These are phyloP conservation scores for Moesziomyces antarcticus DNA, from an alignment of 1,284 basidiomycete species.

Conservation along the genomic window DNA sequence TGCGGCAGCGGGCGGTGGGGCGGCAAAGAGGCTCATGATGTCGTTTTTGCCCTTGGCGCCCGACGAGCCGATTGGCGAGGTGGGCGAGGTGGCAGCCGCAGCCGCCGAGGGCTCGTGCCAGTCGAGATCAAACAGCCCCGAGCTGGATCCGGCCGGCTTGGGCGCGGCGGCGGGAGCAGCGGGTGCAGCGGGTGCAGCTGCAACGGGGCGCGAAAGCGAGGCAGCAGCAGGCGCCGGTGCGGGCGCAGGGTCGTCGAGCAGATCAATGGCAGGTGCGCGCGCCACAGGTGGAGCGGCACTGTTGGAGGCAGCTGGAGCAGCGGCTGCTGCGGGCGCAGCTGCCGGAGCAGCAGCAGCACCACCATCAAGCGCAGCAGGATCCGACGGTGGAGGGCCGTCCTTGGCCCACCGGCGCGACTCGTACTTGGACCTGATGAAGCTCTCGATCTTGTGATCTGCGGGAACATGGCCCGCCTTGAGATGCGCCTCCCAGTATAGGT, in stretches of 20 bases:
- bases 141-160: slow-evolving; percentile 66
- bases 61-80: slow-evolving; percentile 69
- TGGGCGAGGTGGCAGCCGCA: slow-evolving; percentile 11
- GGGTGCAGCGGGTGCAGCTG: slow-evolving; percentile 9
- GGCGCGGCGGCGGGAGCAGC: slow-evolving; percentile 48
- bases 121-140: slow-evolving; percentile 86
- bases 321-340: slow-evolving; percentile 1
- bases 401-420: slow-evolving; percentile 91
- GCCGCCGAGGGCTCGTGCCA: slow-evolving; percentile 71
- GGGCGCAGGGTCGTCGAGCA: slow-evolving; percentile 34
- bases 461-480: slow-evolving; percentile 91
- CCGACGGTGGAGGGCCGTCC: slow-evolving; percentile 82
- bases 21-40: slow-evolving; percentile 81
- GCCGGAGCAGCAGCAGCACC: slow-evolving; percentile 61
- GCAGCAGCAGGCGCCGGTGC: slow-evolving; percentile 13
- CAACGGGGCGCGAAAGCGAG: slow-evolving; percentile 1
- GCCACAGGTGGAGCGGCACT: slow-evolving; percentile 4
- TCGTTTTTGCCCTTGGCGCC: slow-evolving; percentile 75
- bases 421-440: slow-evolving; percentile 97
- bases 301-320: not conserved
- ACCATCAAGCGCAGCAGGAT: slow-evolving; percentile 82
- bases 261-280: slow-evolving; percentile 18
- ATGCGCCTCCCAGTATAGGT: slow-evolving; percentile 97
- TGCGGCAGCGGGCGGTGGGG: slow-evolving; percentile 14
- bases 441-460: slow-evolving; percentile 98